phyloP scores from a whole-genome alignment of 441 rosid species.

The Croton setiger region DNA sequence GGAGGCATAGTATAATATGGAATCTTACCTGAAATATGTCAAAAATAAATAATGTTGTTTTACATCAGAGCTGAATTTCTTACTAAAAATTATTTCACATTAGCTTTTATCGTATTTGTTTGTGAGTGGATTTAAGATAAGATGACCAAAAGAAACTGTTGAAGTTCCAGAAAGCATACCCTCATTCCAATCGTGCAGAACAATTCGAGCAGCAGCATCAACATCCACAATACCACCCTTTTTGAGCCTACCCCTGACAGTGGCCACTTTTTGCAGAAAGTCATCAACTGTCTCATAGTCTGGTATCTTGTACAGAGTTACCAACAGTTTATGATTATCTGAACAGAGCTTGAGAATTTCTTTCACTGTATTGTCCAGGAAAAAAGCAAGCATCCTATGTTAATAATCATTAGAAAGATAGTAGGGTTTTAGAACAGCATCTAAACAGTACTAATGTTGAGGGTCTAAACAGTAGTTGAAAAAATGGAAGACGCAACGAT shows the following conservation, averaged over 20 bases:
- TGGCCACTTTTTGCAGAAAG: slow-evolving; percentile 79
- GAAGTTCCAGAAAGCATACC: slow-evolving; percentile 38
- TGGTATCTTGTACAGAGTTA: slow-evolving; percentile 74
- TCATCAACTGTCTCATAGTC: slow-evolving; percentile 74
- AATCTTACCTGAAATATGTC: slow-evolving; percentile 67
- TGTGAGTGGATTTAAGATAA: neutral
- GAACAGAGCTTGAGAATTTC: slow-evolving; percentile 89
- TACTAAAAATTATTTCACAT: neutral
- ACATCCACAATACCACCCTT: slow-evolving; percentile 91
- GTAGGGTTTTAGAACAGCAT: neutral
- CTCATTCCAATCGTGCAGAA: slow-evolving; percentile 95
- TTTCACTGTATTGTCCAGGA: slow-evolving; percentile 53
- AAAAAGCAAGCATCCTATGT: slow-evolving; percentile 6
- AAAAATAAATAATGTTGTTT: slow-evolving; percentile 15
- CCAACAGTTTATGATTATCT: slow-evolving; percentile 39
- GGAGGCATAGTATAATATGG: slow-evolving; percentile 92
- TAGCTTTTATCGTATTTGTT: neutral
- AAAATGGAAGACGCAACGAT: neutral
- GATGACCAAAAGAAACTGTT: neutral
- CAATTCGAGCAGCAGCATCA: slow-evolving; percentile 81
- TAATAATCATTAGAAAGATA: neutral
- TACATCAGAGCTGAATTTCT: neutral
- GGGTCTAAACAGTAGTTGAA: too few species aligned
- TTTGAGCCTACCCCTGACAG: slow-evolving; percentile 86
- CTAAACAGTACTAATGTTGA: too few species aligned